These are phyloP conservation scores for Phytophthora citrophthora DNA, from an alignment of 352 stramenopile genomes.

Conservation along the genomic window DNA sequence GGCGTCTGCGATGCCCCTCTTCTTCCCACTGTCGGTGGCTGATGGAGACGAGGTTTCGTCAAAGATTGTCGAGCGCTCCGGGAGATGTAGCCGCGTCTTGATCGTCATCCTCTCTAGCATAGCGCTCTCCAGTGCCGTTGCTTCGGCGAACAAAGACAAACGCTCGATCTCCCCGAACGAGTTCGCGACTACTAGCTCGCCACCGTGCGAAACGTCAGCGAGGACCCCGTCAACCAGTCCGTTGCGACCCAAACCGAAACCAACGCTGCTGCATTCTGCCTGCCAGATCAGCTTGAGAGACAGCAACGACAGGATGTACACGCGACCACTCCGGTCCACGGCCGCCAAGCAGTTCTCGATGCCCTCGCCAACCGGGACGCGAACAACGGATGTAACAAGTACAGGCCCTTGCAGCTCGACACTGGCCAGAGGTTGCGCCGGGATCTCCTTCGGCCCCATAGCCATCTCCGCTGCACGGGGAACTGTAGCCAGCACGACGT, in stretches of 20 bases:
- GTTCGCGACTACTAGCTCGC: conserved; percentile 69
- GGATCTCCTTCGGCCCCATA: conserved; percentile 51
- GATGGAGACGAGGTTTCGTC: conserved; percentile 33
- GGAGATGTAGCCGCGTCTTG: conserved; percentile 52
- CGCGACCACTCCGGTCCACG: conserved; percentile 67
- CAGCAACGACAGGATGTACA: conserved; percentile 73
- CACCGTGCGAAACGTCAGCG: conserved; percentile 50
- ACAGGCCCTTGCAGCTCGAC: conserved; percentile 54
- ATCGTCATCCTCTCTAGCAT: conserved; percentile 62
- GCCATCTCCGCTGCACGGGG: conserved; percentile 70
- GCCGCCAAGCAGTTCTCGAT: conserved; percentile 72
- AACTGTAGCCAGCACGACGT: conserved; percentile 56
- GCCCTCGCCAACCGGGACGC: conserved; percentile 56
- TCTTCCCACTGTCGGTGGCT: conserved; percentile 37
- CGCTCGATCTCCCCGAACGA: conserved; percentile 70
- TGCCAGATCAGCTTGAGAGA: conserved; percentile 63
- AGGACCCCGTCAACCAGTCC: conserved; percentile 52
- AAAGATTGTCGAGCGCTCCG: conserved; percentile 45
- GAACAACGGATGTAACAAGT: conserved; percentile 56
- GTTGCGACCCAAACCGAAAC: conserved; percentile 36
- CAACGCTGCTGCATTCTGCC: conserved; percentile 40
- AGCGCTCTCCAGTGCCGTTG: conserved; percentile 56
- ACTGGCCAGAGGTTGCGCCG: conserved; percentile 53
- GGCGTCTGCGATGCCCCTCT: conserved; percentile 59
- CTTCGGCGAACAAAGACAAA: conserved; percentile 64